Percentiles rank a stretch among this genome's conserved stretches.
phyloP scores from a whole-genome alignment of 768 basidiomycete species.

The Russula ochroleuca region DNA sequence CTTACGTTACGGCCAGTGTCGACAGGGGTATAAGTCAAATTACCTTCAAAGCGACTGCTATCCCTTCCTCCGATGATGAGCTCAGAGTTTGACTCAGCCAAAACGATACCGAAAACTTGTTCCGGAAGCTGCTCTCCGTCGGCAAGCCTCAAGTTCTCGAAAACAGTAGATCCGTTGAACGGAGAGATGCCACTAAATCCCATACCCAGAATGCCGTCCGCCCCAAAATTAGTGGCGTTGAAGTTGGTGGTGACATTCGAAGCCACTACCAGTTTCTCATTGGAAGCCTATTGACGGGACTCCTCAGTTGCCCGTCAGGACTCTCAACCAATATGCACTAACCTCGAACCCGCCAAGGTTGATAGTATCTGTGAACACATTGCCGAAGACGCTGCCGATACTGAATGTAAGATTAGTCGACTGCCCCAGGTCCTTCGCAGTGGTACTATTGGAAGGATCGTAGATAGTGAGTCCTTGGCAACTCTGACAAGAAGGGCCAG shows the following conservation, averaged over 20 bases:
- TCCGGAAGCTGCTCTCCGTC: background rate
- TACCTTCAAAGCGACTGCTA: background rate
- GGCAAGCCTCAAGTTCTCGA: background rate
- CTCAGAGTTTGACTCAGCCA: background rate
- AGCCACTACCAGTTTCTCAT: background rate
- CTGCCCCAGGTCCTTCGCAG: background rate
- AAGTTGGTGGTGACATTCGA: background rate
- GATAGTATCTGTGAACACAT: background rate
- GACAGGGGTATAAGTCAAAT: background rate
- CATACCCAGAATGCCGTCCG: background rate
- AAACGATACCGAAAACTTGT: background rate
- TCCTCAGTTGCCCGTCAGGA: too few species aligned
- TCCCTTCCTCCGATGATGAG: background rate
- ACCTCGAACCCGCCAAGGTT: background rate
- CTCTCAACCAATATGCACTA: background rate
- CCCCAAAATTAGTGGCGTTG: background rate
- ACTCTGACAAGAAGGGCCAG: background rate
- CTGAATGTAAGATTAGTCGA: too few species aligned
- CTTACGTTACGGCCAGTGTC: background rate
- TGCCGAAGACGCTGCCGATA: fast-evolving
- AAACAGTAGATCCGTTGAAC: background rate
- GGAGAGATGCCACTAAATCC: background rate
- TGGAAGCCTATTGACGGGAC: background rate
- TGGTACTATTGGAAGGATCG: background rate
- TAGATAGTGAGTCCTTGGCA: background rate